Evolutionary conservation across 495 filamentous ascomycete genomes (phyloP), one percentile per base, ranked within the genome.

Genomic region (Aspergillus kassunensis): DNA sequence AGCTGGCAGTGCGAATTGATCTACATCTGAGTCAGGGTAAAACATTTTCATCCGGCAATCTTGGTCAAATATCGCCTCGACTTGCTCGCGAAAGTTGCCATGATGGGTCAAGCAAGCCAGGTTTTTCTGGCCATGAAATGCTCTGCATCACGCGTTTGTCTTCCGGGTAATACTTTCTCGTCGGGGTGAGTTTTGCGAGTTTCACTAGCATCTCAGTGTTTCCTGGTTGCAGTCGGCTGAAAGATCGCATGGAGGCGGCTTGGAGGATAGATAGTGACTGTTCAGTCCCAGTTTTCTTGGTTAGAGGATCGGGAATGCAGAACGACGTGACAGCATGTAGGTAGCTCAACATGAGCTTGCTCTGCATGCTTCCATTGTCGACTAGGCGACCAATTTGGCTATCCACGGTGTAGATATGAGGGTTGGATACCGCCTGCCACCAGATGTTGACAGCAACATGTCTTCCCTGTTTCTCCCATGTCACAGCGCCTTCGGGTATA

Each of bases 241-340:
- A 84, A 1, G 82, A 86, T 39, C 70, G 56, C 0, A 80, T 54
- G 1, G 78, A 65, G 20, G 77, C 77, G 3, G 72, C 76, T 0
- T 53, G 51, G 8, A 87, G 68, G 19, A 79, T 74, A 0, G 55
- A 49, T 1, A 88, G 58, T 2, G 70, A 62, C 56, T 86, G 70
- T 51, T 88, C 85, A 0, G 82, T 87, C 0, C 86, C 86, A 3
- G 82, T 88, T 20, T 64, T 70, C 0, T 56, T 49, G 0, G 80
- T 84, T 1, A 88, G 60, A 0, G 71, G 67, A 55, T 90, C 86
- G 0, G 79, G 74, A 1, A 87, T 52, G 37, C 72, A 78, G 44
- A 70, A 76, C 2, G 82, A 79, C 0, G 84, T 88, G 0, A 83
- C 15, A 0, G 82, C 83, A 54, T 88, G 82, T 1, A 88, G 8